Evolutionary conservation across 192 early-diverging fungal genomes (phyloP).

Genomic region (Chytriomyces sp.): DNA sequence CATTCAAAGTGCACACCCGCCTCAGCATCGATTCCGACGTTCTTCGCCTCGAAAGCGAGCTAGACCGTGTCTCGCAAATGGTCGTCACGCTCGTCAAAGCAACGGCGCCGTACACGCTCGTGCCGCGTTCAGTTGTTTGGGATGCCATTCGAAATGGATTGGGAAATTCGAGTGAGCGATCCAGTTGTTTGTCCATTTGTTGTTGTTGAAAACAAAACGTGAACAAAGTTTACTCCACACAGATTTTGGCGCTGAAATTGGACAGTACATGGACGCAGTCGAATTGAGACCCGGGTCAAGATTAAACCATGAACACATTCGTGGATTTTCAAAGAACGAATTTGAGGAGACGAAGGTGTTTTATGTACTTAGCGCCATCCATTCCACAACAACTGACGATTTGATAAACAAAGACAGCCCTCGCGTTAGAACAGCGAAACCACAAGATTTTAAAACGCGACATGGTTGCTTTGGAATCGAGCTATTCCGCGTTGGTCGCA

Average conservation of each 20-base stretch:
- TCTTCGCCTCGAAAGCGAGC: background rate
- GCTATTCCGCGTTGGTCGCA: background rate
- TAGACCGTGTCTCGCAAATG: background rate
- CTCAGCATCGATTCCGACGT: too few relatives aligned
- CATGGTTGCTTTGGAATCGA: constrained; percentile 18
- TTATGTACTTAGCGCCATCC: background rate
- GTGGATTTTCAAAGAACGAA: background rate
- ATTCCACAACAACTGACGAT: background rate
- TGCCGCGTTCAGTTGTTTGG: constrained; percentile 17
- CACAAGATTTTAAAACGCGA: constrained; percentile 36
- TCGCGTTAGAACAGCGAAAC: constrained; percentile 14
- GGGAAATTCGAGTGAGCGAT: background rate
- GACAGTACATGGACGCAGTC: constrained; percentile 10
- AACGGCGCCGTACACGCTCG: constrained; percentile 2
- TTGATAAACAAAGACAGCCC: background rate
- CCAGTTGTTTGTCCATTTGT: background rate
- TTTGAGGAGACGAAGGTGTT: background rate
- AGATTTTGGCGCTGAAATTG: constrained; percentile 4
- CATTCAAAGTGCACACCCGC: too few relatives aligned
- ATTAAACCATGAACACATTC: background rate
- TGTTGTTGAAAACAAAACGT: background rate
- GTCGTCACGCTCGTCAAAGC: constrained; percentile 6
- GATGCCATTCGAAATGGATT: background rate
- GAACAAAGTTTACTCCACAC: background rate
- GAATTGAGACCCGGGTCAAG: background rate